These are phyloP conservation scores for Thelonectria blattea DNA, from an alignment of 2,329 filamentous ascomycete species.

Conservation along the genomic window DNA sequence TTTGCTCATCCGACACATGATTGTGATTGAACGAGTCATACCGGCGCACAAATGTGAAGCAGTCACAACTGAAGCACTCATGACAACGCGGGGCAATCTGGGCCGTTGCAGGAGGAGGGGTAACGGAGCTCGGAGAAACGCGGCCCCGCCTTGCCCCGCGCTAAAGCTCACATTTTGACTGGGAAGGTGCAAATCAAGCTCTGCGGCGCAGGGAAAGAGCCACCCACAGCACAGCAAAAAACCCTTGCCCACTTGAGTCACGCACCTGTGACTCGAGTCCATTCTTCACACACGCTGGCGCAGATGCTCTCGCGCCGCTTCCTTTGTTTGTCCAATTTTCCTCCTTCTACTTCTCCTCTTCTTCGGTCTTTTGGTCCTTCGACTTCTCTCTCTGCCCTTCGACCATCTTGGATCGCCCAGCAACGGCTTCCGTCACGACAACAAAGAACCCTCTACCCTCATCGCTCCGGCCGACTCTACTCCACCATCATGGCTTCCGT, in stretches of 20 bases:
- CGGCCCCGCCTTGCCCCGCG: constrained; percentile 24
- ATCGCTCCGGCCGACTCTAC: constrained; percentile 12
- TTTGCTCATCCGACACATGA: too few species aligned
- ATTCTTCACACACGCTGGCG: constrained; percentile 25
- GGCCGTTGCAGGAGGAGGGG: constrained; percentile 19
- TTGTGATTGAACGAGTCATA: too few species aligned
- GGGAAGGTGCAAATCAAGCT: constrained; percentile 14
- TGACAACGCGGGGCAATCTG: constrained; percentile 10
- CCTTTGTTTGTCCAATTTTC: constrained; percentile 32
- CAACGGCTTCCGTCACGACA: constrained; percentile 2
- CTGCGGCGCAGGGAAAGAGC: constrained; percentile 14
- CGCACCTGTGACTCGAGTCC: constrained; percentile 18
- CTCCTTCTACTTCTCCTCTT: constrained; percentile 19
- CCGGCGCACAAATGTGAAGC: too few species aligned
- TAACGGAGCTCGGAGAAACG: constrained; percentile 21
- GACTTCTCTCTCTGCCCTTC: constrained; percentile 9
- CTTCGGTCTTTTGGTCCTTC: constrained; percentile 15
- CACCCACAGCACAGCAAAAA: constrained; percentile 24
- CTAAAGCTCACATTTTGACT: constrained; percentile 13
- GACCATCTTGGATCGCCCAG: constrained; percentile 13
- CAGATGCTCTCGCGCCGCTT: constrained; percentile 39
- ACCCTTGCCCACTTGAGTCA: constrained; percentile 41
- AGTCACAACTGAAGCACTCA: not conserved
- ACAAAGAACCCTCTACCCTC: not conserved
- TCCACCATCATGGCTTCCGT: constrained; percentile 30